phyloP scores from a whole-genome alignment of 1,139 yeast species.

The Candida freyschussii region DNA sequence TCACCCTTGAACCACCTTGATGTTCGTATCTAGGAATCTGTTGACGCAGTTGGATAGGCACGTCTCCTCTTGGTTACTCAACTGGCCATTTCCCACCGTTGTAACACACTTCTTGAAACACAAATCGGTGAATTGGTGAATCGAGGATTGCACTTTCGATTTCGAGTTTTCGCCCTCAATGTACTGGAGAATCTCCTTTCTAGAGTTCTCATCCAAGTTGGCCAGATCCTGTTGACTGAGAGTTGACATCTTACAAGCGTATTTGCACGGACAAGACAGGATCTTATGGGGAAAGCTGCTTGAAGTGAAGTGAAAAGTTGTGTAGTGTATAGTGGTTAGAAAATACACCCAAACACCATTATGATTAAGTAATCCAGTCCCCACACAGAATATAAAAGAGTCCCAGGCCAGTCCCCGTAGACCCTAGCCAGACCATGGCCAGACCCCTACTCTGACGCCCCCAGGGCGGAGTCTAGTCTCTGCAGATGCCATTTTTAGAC shows the following conservation, averaged over 20 bases:
- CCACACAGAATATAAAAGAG: no score
- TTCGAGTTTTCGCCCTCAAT: slow-evolving; percentile 81
- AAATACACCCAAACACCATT: no score
- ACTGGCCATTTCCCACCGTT: slow-evolving; percentile 45
- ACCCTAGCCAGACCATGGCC: no score
- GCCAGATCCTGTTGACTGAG: slow-evolving; percentile 58
- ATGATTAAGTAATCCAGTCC: no score
- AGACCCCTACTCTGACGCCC: no score
- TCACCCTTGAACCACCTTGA: slow-evolving; percentile 68
- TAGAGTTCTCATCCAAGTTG: slow-evolving; percentile 62
- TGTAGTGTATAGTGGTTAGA: no score
- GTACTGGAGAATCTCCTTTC: slow-evolving; percentile 70
- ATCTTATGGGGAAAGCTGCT: no score
- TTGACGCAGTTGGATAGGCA: slow-evolving; percentile 81
- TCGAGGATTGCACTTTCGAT: slow-evolving; percentile 81
- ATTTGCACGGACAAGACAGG: no score
- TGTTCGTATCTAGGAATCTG: slow-evolving; percentile 82
- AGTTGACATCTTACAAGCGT: slow-evolving; percentile 55
- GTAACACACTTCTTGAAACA: slow-evolving; percentile 85
- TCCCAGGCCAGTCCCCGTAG: no score
- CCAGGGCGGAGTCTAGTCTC: no score
- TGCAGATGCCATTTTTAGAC: no score
- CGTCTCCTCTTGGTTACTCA: slow-evolving; percentile 57
- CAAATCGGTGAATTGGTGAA: slow-evolving; percentile 81
- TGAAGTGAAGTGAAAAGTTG: no score